phyloP scores from a whole-genome alignment of 805 yeast species.

The Lachancea thermotolerans region DNA sequence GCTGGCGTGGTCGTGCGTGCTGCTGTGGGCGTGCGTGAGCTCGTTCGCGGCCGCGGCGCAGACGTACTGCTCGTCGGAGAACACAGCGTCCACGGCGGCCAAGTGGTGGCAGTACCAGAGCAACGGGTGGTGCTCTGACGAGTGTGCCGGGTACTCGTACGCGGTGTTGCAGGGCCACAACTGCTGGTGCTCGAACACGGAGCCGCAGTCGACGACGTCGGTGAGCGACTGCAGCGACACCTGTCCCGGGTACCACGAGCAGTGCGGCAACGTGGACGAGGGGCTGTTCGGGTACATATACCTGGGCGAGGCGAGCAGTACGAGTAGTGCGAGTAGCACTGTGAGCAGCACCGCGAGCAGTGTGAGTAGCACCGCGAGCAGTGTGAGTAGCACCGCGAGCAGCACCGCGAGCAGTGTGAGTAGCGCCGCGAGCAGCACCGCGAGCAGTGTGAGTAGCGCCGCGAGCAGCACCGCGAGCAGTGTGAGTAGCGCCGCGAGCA shows the following conservation, averaged over 20 bases:
- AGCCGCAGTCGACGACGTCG: conserved; percentile 15
- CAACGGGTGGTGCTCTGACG: conserved; percentile 19
- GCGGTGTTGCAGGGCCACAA: conserved; percentile 22
- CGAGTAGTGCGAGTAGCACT: conserved; percentile 1
- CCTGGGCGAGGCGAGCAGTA: conserved; percentile 9
- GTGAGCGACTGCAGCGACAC: conserved; percentile 14
- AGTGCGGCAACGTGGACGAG: conserved; percentile 19
- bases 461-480: background rate
- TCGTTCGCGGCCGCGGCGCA: conserved; percentile 6
- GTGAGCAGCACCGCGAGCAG: background rate
- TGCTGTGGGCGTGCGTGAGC: conserved; percentile 2
- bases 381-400: background rate
- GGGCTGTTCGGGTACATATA: conserved; percentile 21
- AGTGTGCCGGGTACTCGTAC: conserved; percentile 19
- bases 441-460: background rate
- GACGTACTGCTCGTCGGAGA: conserved; percentile 11
- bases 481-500: background rate
- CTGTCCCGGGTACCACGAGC: conserved; percentile 27
- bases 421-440: background rate
- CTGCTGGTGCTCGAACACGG: conserved; percentile 25
- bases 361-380: background rate
- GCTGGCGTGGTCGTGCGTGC: background rate
- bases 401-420: background rate
- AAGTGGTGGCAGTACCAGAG: conserved; percentile 13
- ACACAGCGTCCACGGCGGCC: conserved; percentile 10